phyloP scores from a whole-genome alignment of 805 yeast genomes.

The Jamesozyma lodderae region DNA sequence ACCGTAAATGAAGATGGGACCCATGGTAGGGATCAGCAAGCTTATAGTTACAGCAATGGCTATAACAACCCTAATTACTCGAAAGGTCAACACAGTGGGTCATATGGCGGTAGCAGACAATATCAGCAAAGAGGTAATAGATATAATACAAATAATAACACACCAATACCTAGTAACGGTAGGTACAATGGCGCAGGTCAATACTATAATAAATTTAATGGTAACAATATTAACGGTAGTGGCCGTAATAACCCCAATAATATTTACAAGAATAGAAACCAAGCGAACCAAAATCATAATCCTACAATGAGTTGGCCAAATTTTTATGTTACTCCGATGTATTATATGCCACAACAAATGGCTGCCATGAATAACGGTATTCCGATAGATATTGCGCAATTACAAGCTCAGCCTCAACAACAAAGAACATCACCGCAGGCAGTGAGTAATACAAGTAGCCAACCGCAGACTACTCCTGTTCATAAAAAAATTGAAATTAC shows the following conservation, averaged over 20 bases:
- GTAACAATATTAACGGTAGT: conserved; percentile 4
- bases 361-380: conserved; percentile 5
- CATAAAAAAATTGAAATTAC: conserved; percentile 26
- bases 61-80: neutral
- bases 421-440: neutral
- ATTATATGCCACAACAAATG: conserved; percentile 21
- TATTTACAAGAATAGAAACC: neutral
- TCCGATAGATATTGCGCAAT: neutral
- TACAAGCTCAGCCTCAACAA: conserved; percentile 1
- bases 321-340: conserved; percentile 20
- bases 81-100: neutral
- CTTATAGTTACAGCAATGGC: no score
- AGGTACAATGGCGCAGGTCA: neutral
- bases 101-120: neutral
- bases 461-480: conserved; percentile 7
- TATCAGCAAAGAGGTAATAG: neutral
- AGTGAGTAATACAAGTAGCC: neutral
- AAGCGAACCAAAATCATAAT: conserved; percentile 1
- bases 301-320: conserved; percentile 20
- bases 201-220: neutral
- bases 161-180: neutral
- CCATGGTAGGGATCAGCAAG: no score
- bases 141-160: conserved; percentile 4
- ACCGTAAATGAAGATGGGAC: no score
- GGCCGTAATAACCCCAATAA: neutral